Conservation (phyloP, 805 yeast species). For the Candida odintsovae region DNA sequence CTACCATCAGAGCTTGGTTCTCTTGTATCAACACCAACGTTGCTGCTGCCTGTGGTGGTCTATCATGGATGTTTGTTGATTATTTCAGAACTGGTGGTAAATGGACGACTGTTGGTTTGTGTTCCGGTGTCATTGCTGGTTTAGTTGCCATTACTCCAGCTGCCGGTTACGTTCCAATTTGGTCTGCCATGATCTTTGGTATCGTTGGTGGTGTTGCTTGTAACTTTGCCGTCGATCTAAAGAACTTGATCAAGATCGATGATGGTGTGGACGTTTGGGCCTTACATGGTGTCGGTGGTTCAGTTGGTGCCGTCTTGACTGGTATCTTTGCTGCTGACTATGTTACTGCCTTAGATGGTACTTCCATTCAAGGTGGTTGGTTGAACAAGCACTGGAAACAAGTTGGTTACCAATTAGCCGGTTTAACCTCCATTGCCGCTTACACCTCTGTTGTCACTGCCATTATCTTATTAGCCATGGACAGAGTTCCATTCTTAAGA, state of each 20-base stretch:
- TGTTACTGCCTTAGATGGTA: conserved; percentile 77
- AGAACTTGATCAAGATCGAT: conserved; percentile 67
- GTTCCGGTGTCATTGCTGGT: conserved; percentile 92
- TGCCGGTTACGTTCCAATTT: conserved; percentile 93
- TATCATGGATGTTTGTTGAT: conserved; percentile 92
- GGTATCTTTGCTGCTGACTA: conserved; percentile 92
- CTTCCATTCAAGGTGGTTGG: conserved; percentile 80
- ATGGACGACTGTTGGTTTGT: conserved; percentile 91
- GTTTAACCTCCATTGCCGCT: conserved; percentile 57
- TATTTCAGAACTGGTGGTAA: conserved; percentile 73
- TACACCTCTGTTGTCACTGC: conserved; percentile 78
- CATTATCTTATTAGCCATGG: conserved; percentile 57
- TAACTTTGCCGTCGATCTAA: conserved; percentile 81
- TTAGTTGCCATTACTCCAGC: conserved; percentile 95
- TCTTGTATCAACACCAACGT: conserved; percentile 89
- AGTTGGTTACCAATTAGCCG: conserved; percentile 86
- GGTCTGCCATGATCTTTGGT: conserved; percentile 83
- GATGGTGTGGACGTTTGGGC: conserved; percentile 96
- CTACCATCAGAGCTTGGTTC: conserved; percentile 90
- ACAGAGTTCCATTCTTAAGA: conserved; percentile 74
- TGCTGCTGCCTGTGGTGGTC: conserved; percentile 91
- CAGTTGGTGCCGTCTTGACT: conserved; percentile 75
- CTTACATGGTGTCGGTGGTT: conserved; percentile 91
- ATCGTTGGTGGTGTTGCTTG: conserved; percentile 69
- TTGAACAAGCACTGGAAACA: conserved; percentile 76